Base-by-base conservation (phyloP, 345 rosid genomes). In the Populus deltoides region DNA sequence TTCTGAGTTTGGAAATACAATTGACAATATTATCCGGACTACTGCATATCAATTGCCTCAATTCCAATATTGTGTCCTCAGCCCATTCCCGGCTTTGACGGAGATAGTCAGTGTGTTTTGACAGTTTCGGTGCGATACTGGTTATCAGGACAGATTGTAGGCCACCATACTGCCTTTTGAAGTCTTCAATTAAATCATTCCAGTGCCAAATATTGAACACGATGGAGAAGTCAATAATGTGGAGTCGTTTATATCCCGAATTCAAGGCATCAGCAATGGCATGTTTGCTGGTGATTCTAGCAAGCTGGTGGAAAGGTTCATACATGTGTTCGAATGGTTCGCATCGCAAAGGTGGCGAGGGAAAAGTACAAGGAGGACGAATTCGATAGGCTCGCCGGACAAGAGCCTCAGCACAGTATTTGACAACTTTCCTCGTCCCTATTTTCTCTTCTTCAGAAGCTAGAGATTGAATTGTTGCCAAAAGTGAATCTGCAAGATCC, bases 11-110 rank as follows among this genome's bases (percentile, higher is more conserved):
- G 67, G 92, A 90, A 90, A 92, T 2, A 47, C 18, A 12, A 95
- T 92, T 31, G 93, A 88, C 71, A 92, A 94, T 76, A 91, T 90
- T 13, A 94, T 85, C 69, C 89, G 86, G 39, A 89, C 80, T 47
- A 47, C 15, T 47, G 0, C 88, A 88, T 5, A 89, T 91, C 39
- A 92, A 88, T 4, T 92, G 92, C 0, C 94, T 91, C n/a, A 7
- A 36, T 9, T 36, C 27, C 11, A 66, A 17, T 16, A 22, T 3
- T 2, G 2, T n/a, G n/a, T 4, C 4, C 8, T 1, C 31, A 0
- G 0, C 13, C 15, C 13, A 8, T 61, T 13, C 31, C 13, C 0
- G 25, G 8, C 1, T 7, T 41, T 24, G 10, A 57, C 9, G 63
- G 29, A 24, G 15, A 12, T 61, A 8, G 29, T 24, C 5, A 8